A percentile compares a stretch with the other conserved stretches of the same genome.
Evolutionary conservation across 345 rosid genomes (phyloP).

Genomic region (Linum lewisii): DNA sequence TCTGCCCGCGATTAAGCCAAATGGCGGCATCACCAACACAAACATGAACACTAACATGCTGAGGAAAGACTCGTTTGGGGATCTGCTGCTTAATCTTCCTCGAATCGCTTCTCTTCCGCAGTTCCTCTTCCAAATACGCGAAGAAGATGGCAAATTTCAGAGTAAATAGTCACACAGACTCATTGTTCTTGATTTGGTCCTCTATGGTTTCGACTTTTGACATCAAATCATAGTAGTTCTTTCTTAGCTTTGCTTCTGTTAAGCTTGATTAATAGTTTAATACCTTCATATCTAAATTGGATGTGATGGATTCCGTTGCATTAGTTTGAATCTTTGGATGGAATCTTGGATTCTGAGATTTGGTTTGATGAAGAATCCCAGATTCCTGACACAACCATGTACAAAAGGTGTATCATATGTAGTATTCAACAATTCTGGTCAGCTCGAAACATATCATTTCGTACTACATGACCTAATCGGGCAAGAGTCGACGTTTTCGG

Average conservation of each 20-base stretch:
- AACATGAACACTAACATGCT: conserved; percentile 62
- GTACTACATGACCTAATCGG: too few relatives aligned
- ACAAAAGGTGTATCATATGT: too few relatives aligned
- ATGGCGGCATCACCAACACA: conserved; percentile 44
- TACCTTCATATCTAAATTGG: conserved; percentile 1
- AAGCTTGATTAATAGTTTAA: conserved; percentile 12
- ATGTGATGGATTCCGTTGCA: neutral
- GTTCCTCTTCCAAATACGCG: conserved; percentile 83
- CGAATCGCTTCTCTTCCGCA: conserved; percentile 87
- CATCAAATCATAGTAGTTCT: conserved; percentile 1
- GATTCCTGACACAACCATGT: conserved; percentile 10
- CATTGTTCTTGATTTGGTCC: conserved; percentile 8
- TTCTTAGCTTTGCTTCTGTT: conserved; percentile 2
- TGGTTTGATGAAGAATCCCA: conserved; percentile 53
- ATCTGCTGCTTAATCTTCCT: conserved; percentile 79
- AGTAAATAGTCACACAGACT: conserved; percentile 29
- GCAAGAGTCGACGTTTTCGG: too few relatives aligned
- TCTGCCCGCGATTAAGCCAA: conserved; percentile 22
- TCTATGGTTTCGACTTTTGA: conserved; percentile 6
- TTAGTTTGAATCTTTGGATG: conserved; percentile 11
- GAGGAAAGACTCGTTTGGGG: conserved; percentile 82
- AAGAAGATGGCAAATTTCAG: conserved; percentile 55
- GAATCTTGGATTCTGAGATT: conserved; percentile 43
- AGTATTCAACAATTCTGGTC: too few relatives aligned
- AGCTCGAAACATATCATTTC: too few relatives aligned